These are phyloP conservation scores for Lunularia cruciata DNA, from an alignment of 225 moss, liverwort and hornwort species.

Conservation along the genomic window DNA sequence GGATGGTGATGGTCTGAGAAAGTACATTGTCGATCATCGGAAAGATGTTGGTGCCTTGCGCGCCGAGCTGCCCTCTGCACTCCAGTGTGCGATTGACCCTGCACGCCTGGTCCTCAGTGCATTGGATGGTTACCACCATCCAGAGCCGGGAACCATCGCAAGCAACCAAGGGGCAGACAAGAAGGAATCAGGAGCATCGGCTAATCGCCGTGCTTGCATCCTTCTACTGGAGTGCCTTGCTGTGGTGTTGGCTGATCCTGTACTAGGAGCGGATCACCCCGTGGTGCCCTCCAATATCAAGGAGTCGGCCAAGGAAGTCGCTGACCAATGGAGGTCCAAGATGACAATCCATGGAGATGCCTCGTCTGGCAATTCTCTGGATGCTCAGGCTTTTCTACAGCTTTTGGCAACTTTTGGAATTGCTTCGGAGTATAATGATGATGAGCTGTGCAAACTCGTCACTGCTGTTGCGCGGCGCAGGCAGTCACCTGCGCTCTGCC, in stretches of 20 bases:
- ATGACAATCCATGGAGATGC: conserved; percentile 99
- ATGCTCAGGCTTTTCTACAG: conserved; percentile 99
- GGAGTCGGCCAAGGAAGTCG: conserved; percentile 99
- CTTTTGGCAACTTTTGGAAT: conserved; percentile 99
- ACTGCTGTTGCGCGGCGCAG: conserved; percentile 99
- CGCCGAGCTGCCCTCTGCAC: conserved; percentile 97
- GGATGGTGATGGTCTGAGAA: conserved; percentile 99
- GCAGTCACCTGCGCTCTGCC: conserved; percentile 99
- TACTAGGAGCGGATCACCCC: conserved; percentile 95
- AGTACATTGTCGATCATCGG: conserved; percentile 99
- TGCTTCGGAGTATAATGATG: conserved; percentile 99
- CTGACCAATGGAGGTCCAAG: conserved; percentile 99
- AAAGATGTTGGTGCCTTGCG: conserved; percentile 99
- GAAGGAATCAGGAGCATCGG: conserved; percentile 99
- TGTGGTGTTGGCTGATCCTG: conserved; percentile 97
- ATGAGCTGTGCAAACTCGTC: conserved; percentile 99
- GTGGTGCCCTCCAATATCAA: conserved; percentile 88
- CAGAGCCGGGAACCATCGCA: conserved; percentile 70
- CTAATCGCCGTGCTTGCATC: conserved; percentile 99
- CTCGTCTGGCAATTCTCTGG: conserved; percentile 95
- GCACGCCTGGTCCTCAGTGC: conserved; percentile 96
- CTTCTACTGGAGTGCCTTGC: conserved; percentile 99
- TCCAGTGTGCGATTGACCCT: conserved; percentile 99
- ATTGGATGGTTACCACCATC: conserved; percentile 97
- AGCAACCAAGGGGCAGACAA: conserved; percentile 78